Evolutionary conservation across 345 rosid genomes (phyloP), one percentile per base, ranked within the genome.

Genomic region (Excoecaria agallocha): DNA sequence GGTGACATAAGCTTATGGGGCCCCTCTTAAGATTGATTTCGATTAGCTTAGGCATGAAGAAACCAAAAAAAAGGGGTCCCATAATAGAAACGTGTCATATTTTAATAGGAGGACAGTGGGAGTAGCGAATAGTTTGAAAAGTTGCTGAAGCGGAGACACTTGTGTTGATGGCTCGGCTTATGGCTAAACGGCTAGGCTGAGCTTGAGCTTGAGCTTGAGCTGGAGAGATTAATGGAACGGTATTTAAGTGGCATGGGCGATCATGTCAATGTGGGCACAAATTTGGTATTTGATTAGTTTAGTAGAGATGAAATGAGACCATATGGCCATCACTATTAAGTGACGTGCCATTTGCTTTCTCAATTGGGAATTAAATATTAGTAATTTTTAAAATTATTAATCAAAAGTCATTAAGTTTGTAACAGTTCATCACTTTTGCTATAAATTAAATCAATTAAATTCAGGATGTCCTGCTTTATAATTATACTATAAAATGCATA

Each of bases 1-100:
- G 17, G 73, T 82, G 81, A 80, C 70, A 59, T 64, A 17, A 48
- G 78, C 73, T 0, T 0, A 3, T 71, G 81, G 85, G 83, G 9
- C 80, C 84, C 51, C 0, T 17, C 22, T 46, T 67, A 75, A 49
- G 73, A 62, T 43, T 8, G 70, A 74, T 24, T 71, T 71, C 13
- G 4, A 30, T 72, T 72, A 38, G 79, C 87, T 87, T 84, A 71
- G 73, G 72, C 82, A 76, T 19, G 84, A 87, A 86, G 87, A 74
- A 81, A 84, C n/a, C 85, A 74, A 74, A 76, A n/a, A 2, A 49
- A 5, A 1, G 1, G 60, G 78, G 81, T 38, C 39, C 76, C 66
- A 48, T 39, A 0, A 0, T 0, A 45, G 3, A 37, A 58, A 72
- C 54, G 74, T 74, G 82, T 60, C 76, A 2, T 0, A 0, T 0